Base-by-base conservation (phyloP, 768 basidiomycete species). In the Pleurotus cornucopiae region DNA sequence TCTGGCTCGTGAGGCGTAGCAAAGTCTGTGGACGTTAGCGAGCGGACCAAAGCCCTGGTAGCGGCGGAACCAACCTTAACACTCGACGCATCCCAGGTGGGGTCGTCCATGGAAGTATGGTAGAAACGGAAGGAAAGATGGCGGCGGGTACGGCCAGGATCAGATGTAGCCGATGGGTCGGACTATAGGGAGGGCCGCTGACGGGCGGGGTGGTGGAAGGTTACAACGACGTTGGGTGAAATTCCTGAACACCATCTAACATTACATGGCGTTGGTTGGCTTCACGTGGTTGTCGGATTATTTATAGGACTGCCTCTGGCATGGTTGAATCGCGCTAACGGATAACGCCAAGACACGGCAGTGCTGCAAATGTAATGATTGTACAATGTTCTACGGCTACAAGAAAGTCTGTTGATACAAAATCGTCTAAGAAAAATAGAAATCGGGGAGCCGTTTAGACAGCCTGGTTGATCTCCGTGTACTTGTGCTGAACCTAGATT, bases 1-100 rank as follows among this genome's bases (percentile, higher is more conserved):
- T 77, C 60, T 87, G 84, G 46, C 81, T 80, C 6, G 88, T 79
- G 21, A 80, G 73, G 57, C 84, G 78, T 46, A 91, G 74, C 57
- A 87, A 82, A 16, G 76, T 71, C 89, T 34, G 45, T 54, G 30
- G 3, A n/a, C 39, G 21, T 54, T 18, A 53, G 48, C 30, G 6
- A 44, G 4, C 9, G 30, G 30, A 34, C 30, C 30, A 34, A 34
- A 34, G 30, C 2, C 30, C 2, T 34, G 30, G 30, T 34, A 59
- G 46, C 26, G 18, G n/a, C 40, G 56, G 64, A 46, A 43, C 76
- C 30, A 25, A 60, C 60, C 57, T 61, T 61, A 16, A 58, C 60
- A 39, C n/a, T 39, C 9, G 56, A 7, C 3, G 57, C 23, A 25
- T 60, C 58, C 55, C 56, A 57, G 30, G 26, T 46, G 16, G 30